phyloP scores from a whole-genome alignment of 176 grass and related monocot genomes.

The Leersia perrieri region DNA sequence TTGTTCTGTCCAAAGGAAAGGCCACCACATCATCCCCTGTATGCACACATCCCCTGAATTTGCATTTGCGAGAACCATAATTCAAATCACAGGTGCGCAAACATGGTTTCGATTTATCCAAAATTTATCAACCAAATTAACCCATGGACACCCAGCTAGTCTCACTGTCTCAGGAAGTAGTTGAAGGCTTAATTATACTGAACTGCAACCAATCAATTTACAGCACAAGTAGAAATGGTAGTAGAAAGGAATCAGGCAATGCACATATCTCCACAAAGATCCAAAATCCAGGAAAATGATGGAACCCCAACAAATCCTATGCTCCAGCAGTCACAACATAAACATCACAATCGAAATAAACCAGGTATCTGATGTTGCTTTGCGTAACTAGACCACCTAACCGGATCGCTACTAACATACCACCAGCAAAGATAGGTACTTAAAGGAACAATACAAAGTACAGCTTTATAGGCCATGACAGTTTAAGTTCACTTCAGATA shows the following conservation, averaged over 20 bases:
- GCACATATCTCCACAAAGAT: neutral
- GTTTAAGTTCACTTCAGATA: conserved; percentile 6
- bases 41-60: no score
- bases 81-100: no score
- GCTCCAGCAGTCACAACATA: conserved; percentile 22
- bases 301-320: conserved; percentile 33
- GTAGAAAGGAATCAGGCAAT: neutral
- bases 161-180: neutral
- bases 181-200: no score
- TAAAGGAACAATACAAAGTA: conserved; percentile 39
- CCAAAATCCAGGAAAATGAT: conserved; percentile 5
- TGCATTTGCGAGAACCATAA: neutral
- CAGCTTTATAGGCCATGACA: conserved; percentile 22
- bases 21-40: neutral
- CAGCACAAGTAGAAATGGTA: no score
- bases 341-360: conserved; percentile 48
- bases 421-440: conserved; percentile 3
- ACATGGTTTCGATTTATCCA: neutral
- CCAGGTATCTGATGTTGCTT: conserved; percentile 36
- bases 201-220: neutral
- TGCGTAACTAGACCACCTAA: conserved; percentile 47
- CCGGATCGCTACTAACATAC: conserved; percentile 38
- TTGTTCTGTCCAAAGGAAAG: neutral
- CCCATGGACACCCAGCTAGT: neutral
- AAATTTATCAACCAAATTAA: neutral